Percentiles rank a stretch among this genome's conserved stretches.
phyloP scores from a whole-genome alignment of 257 asterid genomes.

The Nicotiana noctiflora region DNA sequence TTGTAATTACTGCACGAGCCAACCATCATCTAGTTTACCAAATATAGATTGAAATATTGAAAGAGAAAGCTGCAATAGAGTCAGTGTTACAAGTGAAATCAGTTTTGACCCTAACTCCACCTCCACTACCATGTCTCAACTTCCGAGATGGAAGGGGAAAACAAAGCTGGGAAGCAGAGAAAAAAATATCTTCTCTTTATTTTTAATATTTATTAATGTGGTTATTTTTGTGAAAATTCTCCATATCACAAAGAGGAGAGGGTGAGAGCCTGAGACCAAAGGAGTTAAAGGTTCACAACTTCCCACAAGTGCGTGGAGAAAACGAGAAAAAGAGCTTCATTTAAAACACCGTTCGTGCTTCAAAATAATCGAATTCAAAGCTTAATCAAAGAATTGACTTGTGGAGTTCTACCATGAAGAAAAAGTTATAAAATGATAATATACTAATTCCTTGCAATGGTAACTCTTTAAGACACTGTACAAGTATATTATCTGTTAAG shows the following conservation, averaged over 20 bases:
- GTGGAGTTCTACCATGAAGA: neutral
- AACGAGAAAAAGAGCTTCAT: neutral
- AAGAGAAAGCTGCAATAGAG: neutral
- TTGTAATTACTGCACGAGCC: neutral
- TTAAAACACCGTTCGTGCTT: neutral
- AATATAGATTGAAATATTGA: neutral
- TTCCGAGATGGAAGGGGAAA: neutral
- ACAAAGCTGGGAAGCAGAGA: neutral
- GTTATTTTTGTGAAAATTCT: neutral
- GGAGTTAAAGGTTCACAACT: neutral
- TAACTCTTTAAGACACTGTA: neutral
- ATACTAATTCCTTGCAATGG: neutral
- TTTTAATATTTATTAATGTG: neutral
- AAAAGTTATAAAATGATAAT: neutral
- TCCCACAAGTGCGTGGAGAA: neutral
- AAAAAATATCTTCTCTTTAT: neutral
- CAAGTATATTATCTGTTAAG: neutral
- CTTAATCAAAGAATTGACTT: neutral
- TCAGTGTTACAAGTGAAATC: neutral
- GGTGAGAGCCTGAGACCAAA: neutral
- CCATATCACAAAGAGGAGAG: neutral
- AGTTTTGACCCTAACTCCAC: neutral
- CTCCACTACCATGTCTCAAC: neutral
- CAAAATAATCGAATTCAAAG: neutral
- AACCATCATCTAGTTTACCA: neutral